phyloP scores from a whole-genome alignment of 768 basidiomycete genomes.

The Neoboletus magnificus region DNA sequence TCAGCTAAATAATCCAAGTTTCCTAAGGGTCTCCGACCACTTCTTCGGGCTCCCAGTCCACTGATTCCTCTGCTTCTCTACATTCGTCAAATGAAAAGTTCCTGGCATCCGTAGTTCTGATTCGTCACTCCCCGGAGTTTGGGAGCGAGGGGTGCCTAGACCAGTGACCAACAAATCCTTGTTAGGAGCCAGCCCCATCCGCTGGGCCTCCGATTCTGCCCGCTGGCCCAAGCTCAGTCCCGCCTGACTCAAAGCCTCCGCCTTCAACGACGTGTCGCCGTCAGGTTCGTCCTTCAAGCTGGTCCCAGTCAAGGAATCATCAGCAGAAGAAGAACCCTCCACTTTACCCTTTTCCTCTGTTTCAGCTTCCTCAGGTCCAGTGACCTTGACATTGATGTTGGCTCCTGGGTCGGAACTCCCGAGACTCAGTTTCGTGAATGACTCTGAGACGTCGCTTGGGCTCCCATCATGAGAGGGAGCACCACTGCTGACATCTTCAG shows the following conservation, averaged over 20 bases:
- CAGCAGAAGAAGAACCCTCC: conserved; percentile 18
- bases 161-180: neutral
- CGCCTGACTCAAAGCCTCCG: neutral
- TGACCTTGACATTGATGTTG: conserved; percentile 43
- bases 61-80: neutral
- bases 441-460: conserved; percentile 19
- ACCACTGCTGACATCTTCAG: conserved; percentile 31
- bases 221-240: neutral
- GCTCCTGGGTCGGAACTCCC: conserved; percentile 34
- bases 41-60: conserved; percentile 1
- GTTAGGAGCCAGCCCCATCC: neutral
- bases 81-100: conserved; percentile 38
- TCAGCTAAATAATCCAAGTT: conserved; percentile 26
- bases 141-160: conserved; percentile 4
- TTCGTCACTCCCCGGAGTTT: conserved; percentile 24
- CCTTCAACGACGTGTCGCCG: neutral
- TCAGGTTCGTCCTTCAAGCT: conserved; percentile 14
- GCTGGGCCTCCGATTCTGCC: conserved; percentile 2
- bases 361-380: conserved; percentile 27
- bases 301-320: conserved; percentile 19
- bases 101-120: conserved; percentile 48
- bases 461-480: conserved; percentile 33
- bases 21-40: conserved; percentile 23
- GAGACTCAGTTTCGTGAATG: conserved; percentile 27
- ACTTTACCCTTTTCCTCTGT: conserved; percentile 22